These are phyloP conservation scores for Colletotrichum tofieldiae DNA, from an alignment of 2,329 filamentous ascomycete genomes.

Conservation along the genomic window DNA sequence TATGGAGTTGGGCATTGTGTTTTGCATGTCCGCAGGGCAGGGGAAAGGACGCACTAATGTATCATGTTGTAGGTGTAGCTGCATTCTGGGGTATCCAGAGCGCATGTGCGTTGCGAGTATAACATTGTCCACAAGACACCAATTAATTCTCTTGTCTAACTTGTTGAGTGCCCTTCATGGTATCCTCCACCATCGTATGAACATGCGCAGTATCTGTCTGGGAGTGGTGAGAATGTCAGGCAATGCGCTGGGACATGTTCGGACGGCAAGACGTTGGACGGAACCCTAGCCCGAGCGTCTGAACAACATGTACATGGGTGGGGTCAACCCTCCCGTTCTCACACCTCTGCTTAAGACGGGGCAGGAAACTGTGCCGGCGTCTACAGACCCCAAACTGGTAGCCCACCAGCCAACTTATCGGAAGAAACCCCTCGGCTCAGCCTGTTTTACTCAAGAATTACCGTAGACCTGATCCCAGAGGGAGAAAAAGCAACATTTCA, in stretches of 20 bases:
- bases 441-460: not conserved
- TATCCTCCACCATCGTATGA: too few relatives aligned
- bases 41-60: conserved; percentile 8
- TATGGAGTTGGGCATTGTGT: not conserved
- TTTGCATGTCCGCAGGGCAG: not conserved
- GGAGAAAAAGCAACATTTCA: not conserved
- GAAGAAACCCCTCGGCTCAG: not conserved
- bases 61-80: conserved; percentile 24
- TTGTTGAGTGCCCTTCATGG: not conserved
- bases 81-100: conserved; percentile 16
- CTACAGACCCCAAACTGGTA: not conserved
- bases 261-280: not conserved
- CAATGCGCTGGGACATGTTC: not conserved
- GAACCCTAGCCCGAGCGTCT: not conserved
- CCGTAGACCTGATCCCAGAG: too few relatives aligned
- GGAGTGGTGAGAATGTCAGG: not conserved
- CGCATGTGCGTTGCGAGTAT: not conserved
- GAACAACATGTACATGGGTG: not conserved
- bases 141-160: not conserved
- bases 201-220: not conserved
- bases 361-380: not conserved
- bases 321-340: not conserved
- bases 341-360: not conserved
- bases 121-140: not conserved
- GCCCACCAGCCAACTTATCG: not conserved